These are phyloP conservation scores for Phytophthora hybrid DNA, from an alignment of 352 stramenopile species.

Conservation along the genomic window DNA sequence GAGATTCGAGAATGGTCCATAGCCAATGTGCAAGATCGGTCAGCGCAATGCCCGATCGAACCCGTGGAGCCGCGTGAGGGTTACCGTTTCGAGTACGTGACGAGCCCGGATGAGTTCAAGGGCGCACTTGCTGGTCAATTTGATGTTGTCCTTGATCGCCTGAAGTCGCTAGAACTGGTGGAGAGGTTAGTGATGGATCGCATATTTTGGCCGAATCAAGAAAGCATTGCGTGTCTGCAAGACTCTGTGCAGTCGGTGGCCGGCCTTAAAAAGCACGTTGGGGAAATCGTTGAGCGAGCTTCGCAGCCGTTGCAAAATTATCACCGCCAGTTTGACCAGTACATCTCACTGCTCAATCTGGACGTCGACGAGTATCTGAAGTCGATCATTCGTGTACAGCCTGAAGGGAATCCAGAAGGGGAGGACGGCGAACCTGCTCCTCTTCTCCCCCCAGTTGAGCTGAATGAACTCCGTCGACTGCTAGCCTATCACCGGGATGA, in stretches of 20 bases:
- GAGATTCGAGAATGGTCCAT: constrained; percentile 76
- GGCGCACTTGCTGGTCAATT: constrained; percentile 79
- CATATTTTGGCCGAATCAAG: constrained; percentile 95
- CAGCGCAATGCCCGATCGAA: constrained; percentile 65
- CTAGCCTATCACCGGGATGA: constrained; percentile 71
- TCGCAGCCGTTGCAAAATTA: constrained; percentile 80
- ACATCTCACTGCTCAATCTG: constrained; percentile 92
- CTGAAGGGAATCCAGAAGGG: constrained; percentile 39
- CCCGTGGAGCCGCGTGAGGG: constrained; percentile 52
- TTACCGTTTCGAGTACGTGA: constrained; percentile 85
- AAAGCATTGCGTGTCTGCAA: constrained; percentile 89
- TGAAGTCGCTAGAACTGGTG: constrained; percentile 91
- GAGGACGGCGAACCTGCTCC: constrained; percentile 56
- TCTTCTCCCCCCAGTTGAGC: constrained; percentile 67
- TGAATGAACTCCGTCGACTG: constrained; percentile 77
- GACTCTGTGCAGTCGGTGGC: constrained; percentile 68
- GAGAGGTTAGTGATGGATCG: constrained; percentile 95
- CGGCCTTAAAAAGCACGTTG: constrained; percentile 61
- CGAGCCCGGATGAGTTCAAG: constrained; percentile 70
- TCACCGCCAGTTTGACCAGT: constrained; percentile 80
- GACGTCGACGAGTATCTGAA: constrained; percentile 88
- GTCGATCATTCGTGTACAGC: constrained; percentile 62
- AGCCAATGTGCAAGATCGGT: constrained; percentile 59
- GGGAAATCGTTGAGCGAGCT: constrained; percentile 50
- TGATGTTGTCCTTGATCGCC: constrained; percentile 75